Base-by-base conservation (phyloP, 345 rosid genomes). In the Populus simonii region DNA sequence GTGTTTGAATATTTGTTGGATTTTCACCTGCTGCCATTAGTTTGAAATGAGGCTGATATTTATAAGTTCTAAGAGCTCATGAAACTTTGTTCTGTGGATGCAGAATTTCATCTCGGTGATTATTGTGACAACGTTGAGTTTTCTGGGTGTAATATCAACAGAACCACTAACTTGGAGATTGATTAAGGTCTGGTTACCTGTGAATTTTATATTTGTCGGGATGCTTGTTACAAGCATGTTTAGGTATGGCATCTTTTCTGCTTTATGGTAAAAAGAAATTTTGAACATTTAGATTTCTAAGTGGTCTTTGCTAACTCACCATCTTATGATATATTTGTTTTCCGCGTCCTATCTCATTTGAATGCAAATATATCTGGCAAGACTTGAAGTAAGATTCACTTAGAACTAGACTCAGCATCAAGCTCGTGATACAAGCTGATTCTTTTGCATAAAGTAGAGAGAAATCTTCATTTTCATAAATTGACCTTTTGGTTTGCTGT, bases 181-280 rank as follows among this genome's bases (percentile, higher is more conserved):
- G 91, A 85, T 92, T 45, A 96, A 89, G 85, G 95, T 91, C 83
- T 96, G 99, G 99, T 80, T 93, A 81, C 98, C 99, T 4, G 99
- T 96, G 81, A 96, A 96, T 74, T 86, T 89, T 72, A 91, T 96
- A 77, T 96, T 96, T 83, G 99, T 96, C 67, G 97, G 99, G 72
- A 96, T 96, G 99, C 99, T 96, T 51, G 66, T 96, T 80, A 93
- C 99, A 70, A 96, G 99, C 88, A 92, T 96, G 99, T 96, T 93
- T 85, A 96, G 99, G 99, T 96, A 91, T 66, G 87, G 5, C 3
- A 20, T 63, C 41, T 55, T 73, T 39, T 38, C 57, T 27, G 12
- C 25, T 63, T 25, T 18, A n/a, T 65, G 41, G 51, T 23, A 33
- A 68, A 33, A 36, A 27, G 23, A 66, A 66, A 2, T 16, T 29